Evolutionary conservation across 192 early-diverging fungal species (phyloP).

Genomic region (Coemansia sp.): DNA sequence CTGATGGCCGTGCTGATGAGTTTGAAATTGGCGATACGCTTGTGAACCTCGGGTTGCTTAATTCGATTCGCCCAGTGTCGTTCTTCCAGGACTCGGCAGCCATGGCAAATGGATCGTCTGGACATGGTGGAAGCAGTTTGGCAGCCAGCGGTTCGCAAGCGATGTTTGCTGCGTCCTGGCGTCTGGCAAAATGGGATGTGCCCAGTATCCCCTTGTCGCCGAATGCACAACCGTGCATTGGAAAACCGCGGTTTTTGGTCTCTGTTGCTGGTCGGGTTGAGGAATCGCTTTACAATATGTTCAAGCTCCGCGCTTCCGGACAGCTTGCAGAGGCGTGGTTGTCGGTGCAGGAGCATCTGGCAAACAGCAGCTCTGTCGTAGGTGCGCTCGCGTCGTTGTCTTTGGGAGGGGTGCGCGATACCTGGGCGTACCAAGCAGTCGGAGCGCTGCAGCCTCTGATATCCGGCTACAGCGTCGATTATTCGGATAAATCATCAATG

Average conservation of each 20-base stretch:
- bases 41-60: conserved; percentile 41
- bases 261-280: conserved; percentile 18
- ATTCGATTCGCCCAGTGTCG: conserved; percentile 22
- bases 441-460: conserved; percentile 36
- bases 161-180: conserved; percentile 45
- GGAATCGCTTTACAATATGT: conserved; percentile 40
- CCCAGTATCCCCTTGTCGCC: conserved; percentile 25
- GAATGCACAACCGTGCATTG: too few relatives aligned
- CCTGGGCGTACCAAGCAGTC: conserved; percentile 40
- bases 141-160: conserved; percentile 15
- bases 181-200: conserved; percentile 48
- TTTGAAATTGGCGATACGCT: conserved; percentile 44
- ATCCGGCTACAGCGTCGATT: conserved; percentile 3
- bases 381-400: conserved; percentile 17
- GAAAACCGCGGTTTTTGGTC: conserved; percentile 7
- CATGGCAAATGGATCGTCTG: background rate
- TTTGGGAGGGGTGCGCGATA: conserved; percentile 12
- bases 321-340: conserved; percentile 19
- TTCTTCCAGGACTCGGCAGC: background rate
- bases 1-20: background rate
- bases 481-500: background rate
- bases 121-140: background rate
- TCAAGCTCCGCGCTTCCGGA: conserved; percentile 27
- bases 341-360: conserved; percentile 27
- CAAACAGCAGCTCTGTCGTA: conserved; percentile 14